Base-by-base conservation (phyloP, 2,329 filamentous ascomycete genomes). In the Onygena corvina region DNA sequence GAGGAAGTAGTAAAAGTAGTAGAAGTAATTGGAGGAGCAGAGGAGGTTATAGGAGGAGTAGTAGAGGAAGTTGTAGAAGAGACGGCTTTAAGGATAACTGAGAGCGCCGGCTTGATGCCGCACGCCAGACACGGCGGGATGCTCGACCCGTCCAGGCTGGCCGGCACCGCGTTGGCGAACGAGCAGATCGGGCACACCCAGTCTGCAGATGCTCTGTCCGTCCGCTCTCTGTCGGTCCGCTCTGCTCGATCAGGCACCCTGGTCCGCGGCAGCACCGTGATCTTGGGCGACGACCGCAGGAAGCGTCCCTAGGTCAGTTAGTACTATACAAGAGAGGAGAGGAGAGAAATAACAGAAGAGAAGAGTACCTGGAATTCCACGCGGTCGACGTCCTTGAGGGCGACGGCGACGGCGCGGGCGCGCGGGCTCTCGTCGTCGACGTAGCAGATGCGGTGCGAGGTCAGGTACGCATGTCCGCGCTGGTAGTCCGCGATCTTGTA, bases 161-260 rank as follows among this genome's bases (percentile, higher is more conserved):
- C 85, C 0, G 92, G 89, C 1, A 95, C 81, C 0, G 86, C 83
- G 60, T 96, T 96, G 7, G 89, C 90, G 62, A 94, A 93, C 57
- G 85, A 90, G 72, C 90, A 96, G 60, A 96, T 96, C 1, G 86
- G 84, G 69, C 90, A 96, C 16, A 96, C 82, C 90, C 90, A 96
- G 3, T 88, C 95, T 4, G 86, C 36, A 29, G 27, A 29, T 29
- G 27, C 27, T 11, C 27, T 29, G 27, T 29, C 27, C 31, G 31
- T 34, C 31, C 4, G 31, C 12, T 9, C 16, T 34, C 8, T n/a
- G n/a, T n/a, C n/a, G n/a, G n/a, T n/a, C n/a, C n/a, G n/a, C n/a
- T n/a, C n/a, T n/a, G n/a, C n/a, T n/a, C n/a, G n/a, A n/a, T n/a
- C n/a, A n/a, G 14, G 34, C 18, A 38, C 5, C 18, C 18, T 21